Percentiles rank a stretch among this genome's conserved stretches.
Conservation (phyloP, 108 stramenopile species). For the Fragilariopsis cylindrus region DNA sequence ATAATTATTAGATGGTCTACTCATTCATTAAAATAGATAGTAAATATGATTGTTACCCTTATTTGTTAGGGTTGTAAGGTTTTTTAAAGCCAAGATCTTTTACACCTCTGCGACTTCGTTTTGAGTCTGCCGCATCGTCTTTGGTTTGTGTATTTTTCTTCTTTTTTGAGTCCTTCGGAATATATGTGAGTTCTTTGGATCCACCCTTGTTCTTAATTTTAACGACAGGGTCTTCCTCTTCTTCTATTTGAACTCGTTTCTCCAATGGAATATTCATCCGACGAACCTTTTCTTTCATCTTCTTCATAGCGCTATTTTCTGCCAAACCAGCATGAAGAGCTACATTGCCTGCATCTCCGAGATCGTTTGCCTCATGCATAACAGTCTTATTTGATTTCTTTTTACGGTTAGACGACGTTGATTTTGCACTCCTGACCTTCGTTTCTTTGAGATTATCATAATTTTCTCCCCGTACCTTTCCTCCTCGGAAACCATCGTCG, state of each 20-base stretch:
- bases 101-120: slow-evolving; percentile 11
- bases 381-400: slow-evolving; percentile 44
- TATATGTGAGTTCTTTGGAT: slow-evolving; percentile 69
- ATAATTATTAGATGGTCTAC: not conserved
- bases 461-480: slow-evolving; percentile 80
- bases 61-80: not conserved
- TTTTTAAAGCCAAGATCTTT: slow-evolving; percentile 14
- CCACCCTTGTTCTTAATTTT: slow-evolving; percentile 61
- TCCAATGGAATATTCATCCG: slow-evolving; percentile 68
- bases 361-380: slow-evolving; percentile 74
- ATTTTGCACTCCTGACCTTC: slow-evolving; percentile 28
- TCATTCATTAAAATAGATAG: not conserved
- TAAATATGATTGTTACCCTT: not conserved
- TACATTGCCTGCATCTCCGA: slow-evolving; percentile 42
- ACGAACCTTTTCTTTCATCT: slow-evolving; percentile 52
- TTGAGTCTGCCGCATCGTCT: slow-evolving; percentile 23
- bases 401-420: slow-evolving; percentile 25
- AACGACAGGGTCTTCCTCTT: slow-evolving; percentile 44
- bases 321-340: slow-evolving; percentile 62
- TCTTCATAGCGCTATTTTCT: slow-evolving; percentile 32
- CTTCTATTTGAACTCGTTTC: slow-evolving; percentile 62
- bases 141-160: slow-evolving; percentile 25
- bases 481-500: slow-evolving; percentile 82
- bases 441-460: slow-evolving; percentile 50
- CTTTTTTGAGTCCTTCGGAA: slow-evolving; percentile 67